phyloP scores from a whole-genome alignment of 352 stramenopile genomes.

The Globisporangium heterothallicum region DNA sequence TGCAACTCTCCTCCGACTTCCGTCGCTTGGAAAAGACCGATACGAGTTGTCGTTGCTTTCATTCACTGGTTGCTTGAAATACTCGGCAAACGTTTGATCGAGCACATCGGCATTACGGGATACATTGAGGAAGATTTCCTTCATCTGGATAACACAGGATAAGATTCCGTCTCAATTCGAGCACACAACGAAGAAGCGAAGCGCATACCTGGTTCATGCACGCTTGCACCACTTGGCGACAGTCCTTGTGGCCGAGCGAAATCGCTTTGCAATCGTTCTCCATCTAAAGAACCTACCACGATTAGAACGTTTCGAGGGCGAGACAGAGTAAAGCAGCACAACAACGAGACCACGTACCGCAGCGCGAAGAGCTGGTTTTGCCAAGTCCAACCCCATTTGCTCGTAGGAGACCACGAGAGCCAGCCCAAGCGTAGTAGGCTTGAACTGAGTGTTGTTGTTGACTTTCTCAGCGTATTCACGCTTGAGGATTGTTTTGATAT shows the following conservation, averaged over 20 bases:
- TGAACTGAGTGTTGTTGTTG: constrained; percentile 91
- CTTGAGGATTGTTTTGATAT: constrained; percentile 99
- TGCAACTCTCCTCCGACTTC: neutral
- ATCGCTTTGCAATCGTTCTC: constrained; percentile 91
- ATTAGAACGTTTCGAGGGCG: neutral
- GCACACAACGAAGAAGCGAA: constrained; percentile 14
- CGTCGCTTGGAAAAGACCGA: neutral
- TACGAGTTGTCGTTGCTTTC: constrained; percentile 15
- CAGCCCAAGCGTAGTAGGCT: constrained; percentile 87
- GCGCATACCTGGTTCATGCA: constrained; percentile 87
- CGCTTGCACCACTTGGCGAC: constrained; percentile 62
- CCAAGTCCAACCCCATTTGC: constrained; percentile 94
- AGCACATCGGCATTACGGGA: constrained; percentile 80
- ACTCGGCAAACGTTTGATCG: constrained; percentile 88
- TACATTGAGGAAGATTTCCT: constrained; percentile 66
- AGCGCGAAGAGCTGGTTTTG: constrained; percentile 92
- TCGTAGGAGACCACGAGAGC: constrained; percentile 91
- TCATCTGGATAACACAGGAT: constrained; percentile 44
- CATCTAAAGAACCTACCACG: constrained; percentile 46
- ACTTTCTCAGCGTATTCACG: constrained; percentile 96
- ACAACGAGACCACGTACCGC: constrained; percentile 33
- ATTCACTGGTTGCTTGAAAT: constrained; percentile 59
- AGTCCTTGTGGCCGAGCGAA: constrained; percentile 67
- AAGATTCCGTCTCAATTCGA: neutral
- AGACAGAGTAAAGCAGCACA: constrained; percentile 10